Evolutionary conservation across 2,329 filamentous ascomycete genomes (phyloP), one percentile per base, ranked within the genome.

Genomic region (Colletotrichum salicis): DNA sequence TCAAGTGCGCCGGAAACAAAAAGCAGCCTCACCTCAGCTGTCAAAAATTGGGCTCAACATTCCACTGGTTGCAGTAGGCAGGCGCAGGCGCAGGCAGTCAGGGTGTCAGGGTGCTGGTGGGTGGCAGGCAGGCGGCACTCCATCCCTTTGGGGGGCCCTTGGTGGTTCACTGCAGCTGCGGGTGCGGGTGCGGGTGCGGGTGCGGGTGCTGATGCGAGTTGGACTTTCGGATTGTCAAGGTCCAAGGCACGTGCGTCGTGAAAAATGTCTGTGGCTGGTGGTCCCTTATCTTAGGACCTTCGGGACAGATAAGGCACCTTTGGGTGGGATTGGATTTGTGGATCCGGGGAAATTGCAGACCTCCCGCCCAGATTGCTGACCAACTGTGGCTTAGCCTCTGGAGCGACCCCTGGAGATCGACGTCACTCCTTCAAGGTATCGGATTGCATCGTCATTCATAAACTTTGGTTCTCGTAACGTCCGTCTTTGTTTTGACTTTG

Each of bases 1-100:
- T 72, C 70, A 71, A 72, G 41, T 71, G 67, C 61, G 45, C 56
- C 62, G 70, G 54, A 63, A 72, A 72, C 66, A 64, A 60, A 70
- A 54, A 37, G 67, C 67, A 66, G 66, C 41, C 60, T 52, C 51
- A 60, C 57, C 45, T 64, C 56, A 71, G 61, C 70, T 71, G 57
- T 66, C 61, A 71, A 62, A 62, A 71, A 65, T 71, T 71, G 62
- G 70, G 67, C 70, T 64, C 67, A 72, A 67, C 61, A 71, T 72
- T 72, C 70, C 70, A 52, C 66, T 66, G 55, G 62, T 37, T 22
- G 60, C 54, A 37, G 51, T 31, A 27, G 52, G 60, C 19, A 51
- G 37, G 35, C 64, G 35, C 5, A 41, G 35, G 35, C 35, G 35
- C 6, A 41, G 37, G 37, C 13, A 41, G 37, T 41, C 37, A 41